These are phyloP conservation scores for Limnomonas spitsbergensis DNA, from an alignment of 139 green algal genomes.

Conservation along the genomic window DNA sequence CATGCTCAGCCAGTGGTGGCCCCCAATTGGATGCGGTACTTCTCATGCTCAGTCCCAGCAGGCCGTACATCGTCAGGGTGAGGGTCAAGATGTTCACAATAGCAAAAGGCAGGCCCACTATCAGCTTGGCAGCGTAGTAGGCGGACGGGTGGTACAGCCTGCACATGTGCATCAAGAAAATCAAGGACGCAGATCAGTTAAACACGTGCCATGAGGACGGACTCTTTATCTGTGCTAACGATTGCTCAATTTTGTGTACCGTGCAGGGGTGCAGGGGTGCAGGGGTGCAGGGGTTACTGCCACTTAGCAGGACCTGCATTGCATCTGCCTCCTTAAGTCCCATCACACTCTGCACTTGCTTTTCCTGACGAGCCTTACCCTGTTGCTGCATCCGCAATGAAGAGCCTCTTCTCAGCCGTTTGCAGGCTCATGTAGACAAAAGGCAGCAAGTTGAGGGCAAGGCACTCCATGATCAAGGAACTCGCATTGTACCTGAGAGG, in stretches of 20 bases:
- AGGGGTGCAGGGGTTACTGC: too few relatives aligned
- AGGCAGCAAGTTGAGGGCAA: conserved; percentile 56
- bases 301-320: too few relatives aligned
- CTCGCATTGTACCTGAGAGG: not conserved
- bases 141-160: conserved; percentile 56
- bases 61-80: conserved; percentile 48
- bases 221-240: too few relatives aligned
- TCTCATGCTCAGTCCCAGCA: conserved; percentile 44
- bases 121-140: conserved; percentile 56
- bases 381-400: conserved; percentile 42
- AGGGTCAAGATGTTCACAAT: conserved; percentile 46
- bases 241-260: too few relatives aligned
- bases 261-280: too few relatives aligned
- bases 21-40: not conserved
- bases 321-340: too few relatives aligned
- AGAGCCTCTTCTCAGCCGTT: conserved; percentile 59
- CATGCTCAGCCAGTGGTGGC: conserved; percentile 25
- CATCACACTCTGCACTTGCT: too few relatives aligned
- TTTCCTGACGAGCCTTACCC: too few relatives aligned
- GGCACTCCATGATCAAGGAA: conserved; percentile 27
- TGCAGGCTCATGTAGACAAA: conserved; percentile 68
- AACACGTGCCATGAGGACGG: too few relatives aligned
- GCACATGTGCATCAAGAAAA: not conserved
- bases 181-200: not conserved
- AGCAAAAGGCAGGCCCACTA: conserved; percentile 46